Base-by-base conservation (phyloP, 116 monocot species). In the Zostera marina region DNA sequence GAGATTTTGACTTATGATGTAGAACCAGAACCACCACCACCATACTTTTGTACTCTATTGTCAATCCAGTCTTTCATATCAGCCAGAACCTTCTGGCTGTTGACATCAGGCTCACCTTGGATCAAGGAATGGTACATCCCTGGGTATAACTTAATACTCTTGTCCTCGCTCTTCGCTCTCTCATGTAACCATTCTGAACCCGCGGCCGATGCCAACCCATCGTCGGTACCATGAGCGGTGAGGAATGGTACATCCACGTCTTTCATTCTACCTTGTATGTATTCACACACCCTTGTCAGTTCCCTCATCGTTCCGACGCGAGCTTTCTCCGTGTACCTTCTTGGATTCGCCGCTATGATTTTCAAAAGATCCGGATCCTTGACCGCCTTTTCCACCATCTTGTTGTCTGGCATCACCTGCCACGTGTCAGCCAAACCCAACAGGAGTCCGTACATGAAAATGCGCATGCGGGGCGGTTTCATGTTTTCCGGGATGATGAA, bases 261-360 rank as follows among this genome's bases (percentile, higher is more conserved):
- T 13, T 7, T 20, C 68, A 93, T 73, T 39, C 72, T 71, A 5
- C 58, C 69, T 64, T 76, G 74, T 10, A 94, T 32, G 77, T 72
- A 64, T 21, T 71, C 88, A 47, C 66, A 68, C 41, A 88, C 60
- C 44, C 93, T 42, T 15, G 66, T 52, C 1, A 93, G 70, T 71
- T 93, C 93, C 56, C 93, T 68, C 93, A 93, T 93, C 16, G 88
- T 93, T 20, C 93, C 93, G 39, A 93, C 88, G 46, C 93, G 71
- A 16, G 88, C 79, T 23, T 44, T 53, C 22, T 81, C 93, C 39
- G 60, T 66, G 59, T 88, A 92, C 58, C 88, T 67, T 56, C 88
- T 47, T 13, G 88, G 94, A 52, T 94, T 93, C 7, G 81, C 53
- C 9, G 88, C 84, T 65, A 93, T 84, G 54, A 73, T 59, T 62